These are phyloP conservation scores for Ophiostoma ulmi DNA, from an alignment of 2,329 filamentous ascomycete species.

Conservation along the genomic window DNA sequence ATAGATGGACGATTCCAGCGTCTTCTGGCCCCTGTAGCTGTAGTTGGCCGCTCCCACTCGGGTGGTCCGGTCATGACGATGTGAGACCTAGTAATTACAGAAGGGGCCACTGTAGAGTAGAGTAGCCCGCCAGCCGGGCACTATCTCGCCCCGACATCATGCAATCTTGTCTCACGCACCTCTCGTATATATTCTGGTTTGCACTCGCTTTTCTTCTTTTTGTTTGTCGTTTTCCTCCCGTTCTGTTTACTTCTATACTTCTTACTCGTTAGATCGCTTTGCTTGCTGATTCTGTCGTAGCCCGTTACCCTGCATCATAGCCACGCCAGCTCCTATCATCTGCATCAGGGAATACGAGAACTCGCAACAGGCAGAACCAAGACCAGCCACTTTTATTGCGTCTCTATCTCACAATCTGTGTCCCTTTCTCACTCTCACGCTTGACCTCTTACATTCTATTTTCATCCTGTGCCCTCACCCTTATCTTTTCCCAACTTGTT, in stretches of 20 bases:
- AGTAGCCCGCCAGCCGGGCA: too few species aligned
- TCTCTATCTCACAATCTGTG: background rate
- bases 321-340: background rate
- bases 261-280: background rate
- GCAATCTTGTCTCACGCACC: background rate
- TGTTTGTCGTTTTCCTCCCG: background rate
- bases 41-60: too few species aligned
- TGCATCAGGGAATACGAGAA: constrained; percentile 15
- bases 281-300: background rate
- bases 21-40: too few species aligned
- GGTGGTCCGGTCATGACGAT: too few species aligned
- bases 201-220: background rate
- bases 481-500: background rate
- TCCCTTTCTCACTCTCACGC: background rate
- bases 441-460: background rate
- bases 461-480: background rate
- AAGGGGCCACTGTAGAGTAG: too few species aligned
- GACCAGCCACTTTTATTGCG: constrained; percentile 9
- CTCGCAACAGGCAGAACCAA: background rate
- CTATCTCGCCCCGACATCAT: too few species aligned
- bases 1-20: too few species aligned
- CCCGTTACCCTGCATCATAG: constrained; percentile 6
- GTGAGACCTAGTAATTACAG: too few species aligned
- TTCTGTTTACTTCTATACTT: background rate
- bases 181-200: background rate